Evolutionary conservation across 768 basidiomycete genomes (phyloP), one percentile per base, ranked within the genome.

Genomic region (Boletus vermiculosoides): DNA sequence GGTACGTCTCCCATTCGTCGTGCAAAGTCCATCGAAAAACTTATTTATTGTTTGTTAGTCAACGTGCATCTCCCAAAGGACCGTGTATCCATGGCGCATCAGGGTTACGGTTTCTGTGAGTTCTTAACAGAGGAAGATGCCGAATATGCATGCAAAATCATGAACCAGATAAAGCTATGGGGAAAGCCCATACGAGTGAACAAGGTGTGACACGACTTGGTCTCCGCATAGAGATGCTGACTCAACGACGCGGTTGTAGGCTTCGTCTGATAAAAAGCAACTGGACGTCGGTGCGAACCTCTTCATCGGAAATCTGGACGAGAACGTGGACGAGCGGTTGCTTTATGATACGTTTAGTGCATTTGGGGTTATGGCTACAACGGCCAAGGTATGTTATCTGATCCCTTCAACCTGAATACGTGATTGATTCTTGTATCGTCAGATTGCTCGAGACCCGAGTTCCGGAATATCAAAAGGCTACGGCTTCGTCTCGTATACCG

Each of bases 151-250:
- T 98, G 96, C 83, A 97, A 98, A 81, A 98, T 98, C 66, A 98
- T 98, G 96, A 99, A 99, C 72, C 96, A 98, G 80, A 98, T 99
- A 71, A 99, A 99, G 75, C 74, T 99, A 52, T 99, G 91, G 85
- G 97, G 97, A 25, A 98, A 98, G 71, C 97, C 97, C 33, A 97
- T 99, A 57, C 83, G 97, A 63, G 96, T 99, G 61, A 98, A 98
- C 82, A 99, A 98, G 88, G 94, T 91, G 61, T 68, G 86, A 77
- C n/a, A 2, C 20, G 9, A 42, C 0, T 34, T 34, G 28, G 10
- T 41, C 28, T 58, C 15, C 40, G 31, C 15, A 7, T 5, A 15
- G 9, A 12, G 30, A 23, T 36, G 31, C 20, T 61, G 56, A 63
- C 59, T 71, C 52, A 41, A 61, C 28, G 23, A 48, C 48, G 45